phyloP scores from a whole-genome alignment of 163 green algal species.

The Trebouxiophyceae sp. region DNA sequence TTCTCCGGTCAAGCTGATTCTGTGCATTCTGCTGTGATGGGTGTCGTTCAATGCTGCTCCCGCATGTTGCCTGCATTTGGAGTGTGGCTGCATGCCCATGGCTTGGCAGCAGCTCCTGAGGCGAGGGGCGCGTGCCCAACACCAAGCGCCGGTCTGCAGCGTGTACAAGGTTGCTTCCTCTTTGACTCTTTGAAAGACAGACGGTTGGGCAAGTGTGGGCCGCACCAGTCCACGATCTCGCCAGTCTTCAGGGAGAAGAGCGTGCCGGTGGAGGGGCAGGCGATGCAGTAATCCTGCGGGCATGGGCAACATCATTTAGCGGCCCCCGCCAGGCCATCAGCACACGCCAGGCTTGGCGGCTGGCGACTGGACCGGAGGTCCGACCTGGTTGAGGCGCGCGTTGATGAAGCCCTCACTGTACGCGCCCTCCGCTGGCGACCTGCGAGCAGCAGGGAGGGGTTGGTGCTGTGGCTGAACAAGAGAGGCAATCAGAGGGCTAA shows the following conservation, averaged over 20 bases:
- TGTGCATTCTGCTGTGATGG: too few species aligned
- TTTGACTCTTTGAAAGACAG: not conserved
- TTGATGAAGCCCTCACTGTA: constrained; percentile 92
- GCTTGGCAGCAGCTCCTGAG: not conserved
- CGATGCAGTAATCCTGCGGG: constrained; percentile 81
- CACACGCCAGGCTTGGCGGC: not conserved
- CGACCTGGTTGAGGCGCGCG: constrained; percentile 82
- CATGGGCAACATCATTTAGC: too few species aligned
- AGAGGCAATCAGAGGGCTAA: not conserved
- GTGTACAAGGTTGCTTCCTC: not conserved
- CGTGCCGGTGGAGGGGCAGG: constrained; percentile 80
- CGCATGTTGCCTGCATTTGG: too few species aligned
- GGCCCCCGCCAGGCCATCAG: too few species aligned
- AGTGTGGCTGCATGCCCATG: not conserved
- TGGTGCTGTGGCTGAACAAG: too few species aligned
- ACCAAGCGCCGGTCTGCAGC: not conserved
- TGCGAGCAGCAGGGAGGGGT: too few species aligned
- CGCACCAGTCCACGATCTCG: constrained; percentile 71
- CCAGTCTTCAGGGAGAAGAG: constrained; percentile 88
- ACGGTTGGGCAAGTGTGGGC: not conserved
- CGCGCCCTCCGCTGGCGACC: constrained; percentile 83
- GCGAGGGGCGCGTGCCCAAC: not conserved
- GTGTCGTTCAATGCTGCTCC: too few species aligned
- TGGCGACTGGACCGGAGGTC: not conserved
- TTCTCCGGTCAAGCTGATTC: too few species aligned